These are phyloP conservation scores for Vigna mungo DNA, from an alignment of 306 rosid genomes.

Conservation along the genomic window DNA sequence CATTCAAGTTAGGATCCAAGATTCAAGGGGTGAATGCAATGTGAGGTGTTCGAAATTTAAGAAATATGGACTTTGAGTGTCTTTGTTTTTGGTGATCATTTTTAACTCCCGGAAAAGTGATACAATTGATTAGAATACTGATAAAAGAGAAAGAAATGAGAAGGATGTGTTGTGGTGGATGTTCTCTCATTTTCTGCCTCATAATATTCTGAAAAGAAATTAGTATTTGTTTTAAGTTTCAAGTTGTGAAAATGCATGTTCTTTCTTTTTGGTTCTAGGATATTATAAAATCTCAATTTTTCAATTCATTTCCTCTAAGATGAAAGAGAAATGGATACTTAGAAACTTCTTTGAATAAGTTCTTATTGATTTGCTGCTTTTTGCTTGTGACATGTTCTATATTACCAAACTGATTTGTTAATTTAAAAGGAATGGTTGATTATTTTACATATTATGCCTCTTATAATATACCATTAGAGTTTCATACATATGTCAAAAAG, in stretches of 20 bases:
- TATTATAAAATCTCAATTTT: neutral
- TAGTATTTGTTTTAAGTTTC: neutral
- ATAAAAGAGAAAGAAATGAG: neutral
- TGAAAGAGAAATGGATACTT: neutral
- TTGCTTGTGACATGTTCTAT: neutral
- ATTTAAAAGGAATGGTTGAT: slow-evolving; percentile 7
- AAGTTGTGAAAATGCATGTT: neutral
- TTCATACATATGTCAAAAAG: slow-evolving; percentile 19
- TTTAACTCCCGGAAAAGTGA: neutral
- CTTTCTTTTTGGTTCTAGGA: neutral
- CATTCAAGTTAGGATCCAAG: slow-evolving; percentile 1
- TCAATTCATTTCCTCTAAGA: neutral
- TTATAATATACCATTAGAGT: neutral
- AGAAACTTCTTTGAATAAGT: neutral
- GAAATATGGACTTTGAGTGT: neutral
- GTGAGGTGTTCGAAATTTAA: neutral
- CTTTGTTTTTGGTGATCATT: neutral
- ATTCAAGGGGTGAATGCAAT: slow-evolving; percentile 1
- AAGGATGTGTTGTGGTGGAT: neutral
- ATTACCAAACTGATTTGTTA: slow-evolving; percentile 3
- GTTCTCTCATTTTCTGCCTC: neutral
- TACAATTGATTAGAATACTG: neutral
- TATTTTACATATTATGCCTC: neutral
- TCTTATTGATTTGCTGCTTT: slow-evolving; percentile 1
- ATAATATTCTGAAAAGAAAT: neutral